Percentiles rank a stretch among this genome's conserved stretches.
phyloP scores from a whole-genome alignment of 768 basidiomycete genomes.

The Rhodocollybia butyracea region DNA sequence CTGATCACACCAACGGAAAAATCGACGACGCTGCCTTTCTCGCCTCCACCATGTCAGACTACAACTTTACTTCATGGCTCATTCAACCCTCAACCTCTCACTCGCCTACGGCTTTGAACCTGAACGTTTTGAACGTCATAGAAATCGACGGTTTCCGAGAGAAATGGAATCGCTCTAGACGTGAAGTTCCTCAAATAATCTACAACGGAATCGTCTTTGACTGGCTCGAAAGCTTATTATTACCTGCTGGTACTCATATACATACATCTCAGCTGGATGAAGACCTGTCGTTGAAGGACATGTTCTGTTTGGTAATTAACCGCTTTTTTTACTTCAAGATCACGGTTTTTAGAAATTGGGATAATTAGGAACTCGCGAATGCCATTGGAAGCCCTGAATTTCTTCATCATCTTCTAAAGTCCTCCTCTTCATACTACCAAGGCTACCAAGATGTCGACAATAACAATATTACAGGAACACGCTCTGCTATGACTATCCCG shows the following conservation, averaged over 20 bases:
- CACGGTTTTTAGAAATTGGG: too few relatives aligned
- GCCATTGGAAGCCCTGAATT: background rate
- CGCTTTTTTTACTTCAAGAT: too few relatives aligned
- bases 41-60: background rate
- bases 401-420: slow-evolving; percentile 1
- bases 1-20: too few relatives aligned
- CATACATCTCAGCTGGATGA: too few relatives aligned
- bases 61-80: background rate
- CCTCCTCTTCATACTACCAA: too few relatives aligned
- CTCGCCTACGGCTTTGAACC: background rate
- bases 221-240: background rate
- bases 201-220: background rate
- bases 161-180: slow-evolving; percentile 2
- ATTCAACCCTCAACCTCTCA: background rate
- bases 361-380: background rate
- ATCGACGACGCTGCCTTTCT: too few relatives aligned
- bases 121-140: background rate
- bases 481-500: too few relatives aligned
- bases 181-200: background rate
- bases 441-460: too few relatives aligned
- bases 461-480: too few relatives aligned
- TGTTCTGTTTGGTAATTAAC: too few relatives aligned
- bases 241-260: background rate
- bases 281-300: too few relatives aligned
- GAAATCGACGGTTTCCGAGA: background rate